Conservation (phyloP, 345 rosid genomes). For the Lagerstroemia speciosa region DNA sequence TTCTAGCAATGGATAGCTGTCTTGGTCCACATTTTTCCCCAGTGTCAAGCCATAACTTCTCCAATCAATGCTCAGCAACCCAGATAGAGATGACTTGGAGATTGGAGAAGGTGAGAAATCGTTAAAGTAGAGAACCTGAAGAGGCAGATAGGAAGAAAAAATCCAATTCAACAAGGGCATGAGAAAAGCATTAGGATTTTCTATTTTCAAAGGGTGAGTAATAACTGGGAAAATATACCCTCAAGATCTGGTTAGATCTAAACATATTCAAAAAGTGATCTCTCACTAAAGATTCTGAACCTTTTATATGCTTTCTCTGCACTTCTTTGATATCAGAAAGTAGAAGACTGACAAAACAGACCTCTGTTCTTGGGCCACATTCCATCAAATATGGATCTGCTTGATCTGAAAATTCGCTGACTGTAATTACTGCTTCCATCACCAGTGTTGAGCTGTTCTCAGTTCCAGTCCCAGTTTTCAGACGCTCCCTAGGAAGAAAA, state of each 20-base stretch:
- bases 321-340: not conserved
- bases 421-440: conserved; percentile 60
- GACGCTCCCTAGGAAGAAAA: conserved; percentile 43
- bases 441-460: conserved; percentile 32
- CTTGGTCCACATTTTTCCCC: conserved; percentile 36
- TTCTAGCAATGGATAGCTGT: conserved; percentile 33
- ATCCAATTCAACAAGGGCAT: not conserved
- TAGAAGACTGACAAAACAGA: conserved; percentile 9
- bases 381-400: conserved; percentile 34
- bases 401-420: conserved; percentile 43
- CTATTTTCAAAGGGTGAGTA: not conserved
- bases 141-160: conserved; percentile 6
- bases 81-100: conserved; percentile 38
- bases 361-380: conserved; percentile 58
- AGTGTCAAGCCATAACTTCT: conserved; percentile 69
- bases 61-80: conserved; percentile 67
- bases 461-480: conserved; percentile 64
- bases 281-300: not conserved
- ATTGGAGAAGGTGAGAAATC: conserved; percentile 55
- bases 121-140: conserved; percentile 66
- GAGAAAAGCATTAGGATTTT: too few relatives aligned
- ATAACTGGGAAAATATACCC: not conserved
- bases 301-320: not conserved
- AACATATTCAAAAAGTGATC: not conserved
- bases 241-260: not conserved